Percentiles rank a stretch among this genome's conserved stretches.
Conservation (phyloP, 1,284 basidiomycete genomes). For the Ceratobasidium sp. region DNA sequence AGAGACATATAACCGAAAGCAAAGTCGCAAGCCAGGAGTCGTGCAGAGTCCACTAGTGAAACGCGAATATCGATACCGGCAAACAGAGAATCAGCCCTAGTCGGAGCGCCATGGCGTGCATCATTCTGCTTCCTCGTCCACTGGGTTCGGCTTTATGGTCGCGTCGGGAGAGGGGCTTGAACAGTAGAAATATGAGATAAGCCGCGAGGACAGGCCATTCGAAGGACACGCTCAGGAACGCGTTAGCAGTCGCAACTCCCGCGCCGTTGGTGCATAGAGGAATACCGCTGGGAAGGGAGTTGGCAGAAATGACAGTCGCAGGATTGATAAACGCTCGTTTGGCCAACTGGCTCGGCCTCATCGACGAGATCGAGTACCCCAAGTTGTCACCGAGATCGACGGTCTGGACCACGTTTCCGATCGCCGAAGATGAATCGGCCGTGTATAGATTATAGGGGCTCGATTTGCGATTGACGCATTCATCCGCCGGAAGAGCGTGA, state of each 20-base stretch:
- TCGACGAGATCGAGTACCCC: conserved; percentile 7
- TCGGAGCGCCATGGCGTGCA: conserved; percentile 9
- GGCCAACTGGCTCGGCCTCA: conserved; percentile 6
- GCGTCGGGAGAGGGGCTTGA: neutral
- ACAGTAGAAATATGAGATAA: neutral
- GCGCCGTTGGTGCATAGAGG: conserved; percentile 81
- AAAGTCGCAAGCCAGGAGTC: conserved; percentile 83
- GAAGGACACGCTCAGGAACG: conserved; percentile 84
- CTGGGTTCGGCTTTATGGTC: neutral
- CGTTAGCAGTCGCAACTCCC: conserved; percentile 78
- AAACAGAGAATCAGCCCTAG: conserved; percentile 69
- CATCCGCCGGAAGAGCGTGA: conserved; percentile 62
- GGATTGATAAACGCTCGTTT: conserved; percentile 44
- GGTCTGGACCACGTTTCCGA: neutral
- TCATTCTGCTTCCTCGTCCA: neutral
- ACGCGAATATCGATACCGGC: conserved; percentile 77
- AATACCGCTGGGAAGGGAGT: conserved; percentile 77
- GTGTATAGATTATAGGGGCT: conserved; percentile 72
- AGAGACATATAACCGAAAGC: conserved; percentile 60
- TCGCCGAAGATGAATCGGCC: conserved; percentile 2
- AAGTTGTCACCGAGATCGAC: neutral
- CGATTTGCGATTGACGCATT: conserved; percentile 77
- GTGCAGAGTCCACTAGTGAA: conserved; percentile 88
- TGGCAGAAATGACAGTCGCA: conserved; percentile 66
- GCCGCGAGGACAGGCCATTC: conserved; percentile 68